Conservation (phyloP, 331 rosid species). For the Saraca asoca region DNA sequence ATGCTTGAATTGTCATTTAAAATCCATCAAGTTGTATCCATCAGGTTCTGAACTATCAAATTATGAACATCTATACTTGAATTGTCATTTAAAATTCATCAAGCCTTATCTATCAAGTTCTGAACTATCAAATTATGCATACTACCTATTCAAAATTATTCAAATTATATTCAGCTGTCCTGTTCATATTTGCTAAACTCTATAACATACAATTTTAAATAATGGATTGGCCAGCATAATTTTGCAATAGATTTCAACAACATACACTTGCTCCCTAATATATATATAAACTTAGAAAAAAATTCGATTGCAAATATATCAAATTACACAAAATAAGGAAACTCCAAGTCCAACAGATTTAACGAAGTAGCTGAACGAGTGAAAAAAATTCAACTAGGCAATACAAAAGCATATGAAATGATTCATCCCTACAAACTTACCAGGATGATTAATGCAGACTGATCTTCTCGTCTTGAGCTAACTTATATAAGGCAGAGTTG, state of each 20-base stretch:
- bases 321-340: not conserved
- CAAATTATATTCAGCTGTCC: constrained; percentile 25
- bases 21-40: no score
- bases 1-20: no score
- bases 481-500: constrained; percentile 56
- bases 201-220: constrained; percentile 31
- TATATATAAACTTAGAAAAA: constrained; percentile 2
- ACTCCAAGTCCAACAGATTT: constrained; percentile 34
- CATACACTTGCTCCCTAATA: not conserved
- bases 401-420: constrained; percentile 9
- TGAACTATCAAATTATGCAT: constrained; percentile 13
- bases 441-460: no score
- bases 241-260: not conserved
- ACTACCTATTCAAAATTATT: constrained; percentile 22
- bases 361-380: constrained; percentile 35
- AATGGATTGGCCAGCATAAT: constrained; percentile 29
- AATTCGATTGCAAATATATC: constrained; percentile 1
- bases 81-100: constrained; percentile 20
- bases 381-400: constrained; percentile 31
- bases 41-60: no score
- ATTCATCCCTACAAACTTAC: no score
- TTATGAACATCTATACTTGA: not conserved
- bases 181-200: constrained; percentile 11
- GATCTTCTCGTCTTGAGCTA: constrained; percentile 65
- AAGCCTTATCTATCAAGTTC: not conserved